A percentile compares a stretch with the other conserved stretches of the same genome.
Evolutionary conservation across 208 protist species (phyloP).

Genomic region (Crithidia bombi): DNA sequence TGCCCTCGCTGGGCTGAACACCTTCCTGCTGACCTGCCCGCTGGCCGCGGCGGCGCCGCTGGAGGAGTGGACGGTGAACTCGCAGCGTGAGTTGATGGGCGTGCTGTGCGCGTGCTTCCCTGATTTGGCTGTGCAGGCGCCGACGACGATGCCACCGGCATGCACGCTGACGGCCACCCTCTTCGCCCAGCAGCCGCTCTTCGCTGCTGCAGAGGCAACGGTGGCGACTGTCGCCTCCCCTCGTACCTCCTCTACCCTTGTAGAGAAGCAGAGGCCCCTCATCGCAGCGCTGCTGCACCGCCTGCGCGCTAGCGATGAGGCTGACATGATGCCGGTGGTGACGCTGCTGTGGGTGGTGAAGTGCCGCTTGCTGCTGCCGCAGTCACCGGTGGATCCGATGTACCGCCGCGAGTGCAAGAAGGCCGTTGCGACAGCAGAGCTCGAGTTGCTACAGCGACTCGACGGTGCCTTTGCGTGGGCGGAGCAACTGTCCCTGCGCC

Average conservation of each 20-base stretch:
- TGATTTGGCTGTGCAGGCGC: slow-evolving; percentile 18
- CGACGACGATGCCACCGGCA: slow-evolving; percentile 13
- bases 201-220: slow-evolving; percentile 17
- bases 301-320: slow-evolving; percentile 17
- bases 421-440: slow-evolving; percentile 46
- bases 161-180: slow-evolving; percentile 11
- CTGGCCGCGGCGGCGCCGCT: slow-evolving; percentile 49
- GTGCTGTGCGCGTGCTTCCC: slow-evolving; percentile 62
- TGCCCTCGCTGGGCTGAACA: slow-evolving; percentile 42
- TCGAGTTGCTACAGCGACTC: slow-evolving; percentile 50
- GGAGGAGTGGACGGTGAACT: slow-evolving; percentile 62
- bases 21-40: slow-evolving; percentile 63
- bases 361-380: slow-evolving; percentile 82
- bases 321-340: slow-evolving; percentile 46
- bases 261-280: slow-evolving; percentile 38
- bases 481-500: slow-evolving; percentile 57
- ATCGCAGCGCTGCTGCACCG: slow-evolving; percentile 26
- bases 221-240: background rate
- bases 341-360: slow-evolving; percentile 70
- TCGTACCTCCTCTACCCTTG: background rate
- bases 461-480: slow-evolving; percentile 69
- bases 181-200: slow-evolving; percentile 27
- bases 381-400: slow-evolving; percentile 84
- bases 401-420: slow-evolving; percentile 60
- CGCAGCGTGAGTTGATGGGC: slow-evolving; percentile 52